Evolutionary conservation across 345 rosid genomes (phyloP), one percentile per base, ranked within the genome.

Genomic region (Firmiana major): DNA sequence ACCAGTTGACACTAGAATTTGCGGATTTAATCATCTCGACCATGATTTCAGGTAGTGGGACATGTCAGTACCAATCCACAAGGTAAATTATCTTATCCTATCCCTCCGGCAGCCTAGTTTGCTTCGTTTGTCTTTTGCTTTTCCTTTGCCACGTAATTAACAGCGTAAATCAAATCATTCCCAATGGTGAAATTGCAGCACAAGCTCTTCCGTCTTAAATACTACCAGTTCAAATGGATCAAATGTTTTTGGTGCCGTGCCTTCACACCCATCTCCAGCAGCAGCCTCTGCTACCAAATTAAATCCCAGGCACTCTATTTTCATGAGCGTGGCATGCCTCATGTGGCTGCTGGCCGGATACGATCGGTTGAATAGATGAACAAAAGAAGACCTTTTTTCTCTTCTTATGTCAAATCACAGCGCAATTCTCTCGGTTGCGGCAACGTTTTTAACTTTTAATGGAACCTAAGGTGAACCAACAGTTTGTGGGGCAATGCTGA

Each of bases 201-300:
- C 91, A 53, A 88, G 85, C 79, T 80, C 96, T 43, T 88, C 96
- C 24, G 72, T 89, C 48, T 77, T 89, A 77, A 89, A 91, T 86
- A 86, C 92, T 21, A 91, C 93, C 34, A 88, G 86, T 79, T 86
- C 93, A 48, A 86, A 87, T 15, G 95, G 95, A 1, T 87, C 91
- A 1, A 84, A 84, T 0, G 91, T 89, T 42, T 91, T 77, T 38
- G 93, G 93, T 13, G 93, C 90, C 0, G 92, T 87, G 2, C 96
- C 93, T 73, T 68, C 86, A 5, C 73, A 38, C 46, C 93, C 94
- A 7, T 19, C 78, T 26, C 36, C 87, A 17, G 83, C 91, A 0
- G 60, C 85, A 6, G 22, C 85, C n/a, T 9, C 75, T 28, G 78
- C 43, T 2, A 26, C 40, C 40, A 28, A 38, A 58, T 45, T 11